Evolutionary conservation across 192 early-diverging fungal species (phyloP).

Genomic region (Coemansia sp.): DNA sequence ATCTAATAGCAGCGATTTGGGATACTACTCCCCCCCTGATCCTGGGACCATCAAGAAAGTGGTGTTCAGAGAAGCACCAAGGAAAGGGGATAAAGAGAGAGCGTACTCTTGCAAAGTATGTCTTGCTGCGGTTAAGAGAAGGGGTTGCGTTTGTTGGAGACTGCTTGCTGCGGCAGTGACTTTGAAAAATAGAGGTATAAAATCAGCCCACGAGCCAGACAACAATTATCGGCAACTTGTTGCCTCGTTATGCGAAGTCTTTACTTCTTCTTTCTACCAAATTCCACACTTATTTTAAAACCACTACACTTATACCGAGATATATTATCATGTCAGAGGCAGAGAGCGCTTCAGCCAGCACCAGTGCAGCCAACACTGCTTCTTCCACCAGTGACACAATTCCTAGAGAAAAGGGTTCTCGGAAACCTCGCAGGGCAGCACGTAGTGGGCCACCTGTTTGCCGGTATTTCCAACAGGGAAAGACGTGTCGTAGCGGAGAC

Average conservation of each 20-base stretch:
- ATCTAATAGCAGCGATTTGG: too few relatives aligned
- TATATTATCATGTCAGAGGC: background rate
- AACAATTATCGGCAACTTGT: too few relatives aligned
- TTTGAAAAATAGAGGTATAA: background rate
- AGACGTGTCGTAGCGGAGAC: conserved; percentile 29
- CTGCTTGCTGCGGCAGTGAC: background rate
- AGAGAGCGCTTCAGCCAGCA: background rate
- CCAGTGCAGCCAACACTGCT: background rate
- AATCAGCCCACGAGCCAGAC: too few relatives aligned
- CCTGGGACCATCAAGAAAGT: too few relatives aligned
- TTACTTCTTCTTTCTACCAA: background rate
- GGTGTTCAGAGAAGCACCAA: too few relatives aligned
- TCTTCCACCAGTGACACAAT: background rate
- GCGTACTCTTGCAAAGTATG: too few relatives aligned
- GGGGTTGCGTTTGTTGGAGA: too few relatives aligned
- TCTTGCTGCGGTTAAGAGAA: too few relatives aligned
- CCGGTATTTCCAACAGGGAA: conserved; percentile 34
- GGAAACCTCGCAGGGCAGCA: background rate
- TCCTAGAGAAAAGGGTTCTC: background rate
- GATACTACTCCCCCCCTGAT: too few relatives aligned
- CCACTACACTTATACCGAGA: background rate
- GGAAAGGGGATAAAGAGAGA: too few relatives aligned
- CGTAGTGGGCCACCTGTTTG: conserved; percentile 12
- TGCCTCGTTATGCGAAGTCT: too few relatives aligned
- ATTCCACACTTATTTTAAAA: background rate